These are phyloP conservation scores for Penicillium sclerotiorum DNA, from an alignment of 2,329 filamentous ascomycete genomes.

Conservation along the genomic window DNA sequence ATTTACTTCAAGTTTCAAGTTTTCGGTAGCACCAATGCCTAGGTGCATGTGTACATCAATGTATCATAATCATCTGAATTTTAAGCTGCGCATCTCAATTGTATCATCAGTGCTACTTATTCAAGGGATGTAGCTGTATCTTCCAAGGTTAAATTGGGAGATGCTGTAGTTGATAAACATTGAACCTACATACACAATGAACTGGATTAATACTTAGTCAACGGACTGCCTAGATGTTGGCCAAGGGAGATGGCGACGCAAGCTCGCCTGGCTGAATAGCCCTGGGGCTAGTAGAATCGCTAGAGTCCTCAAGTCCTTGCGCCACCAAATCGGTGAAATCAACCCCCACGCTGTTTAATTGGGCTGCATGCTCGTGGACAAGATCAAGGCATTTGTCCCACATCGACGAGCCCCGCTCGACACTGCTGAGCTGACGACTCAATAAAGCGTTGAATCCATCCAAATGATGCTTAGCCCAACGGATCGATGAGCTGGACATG, in stretches of 20 bases:
- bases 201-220: no score
- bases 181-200: no score
- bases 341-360: constrained; percentile 81
- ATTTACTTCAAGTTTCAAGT: no score
- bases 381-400: constrained; percentile 84
- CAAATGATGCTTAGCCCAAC: constrained; percentile 96
- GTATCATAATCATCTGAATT: no score
- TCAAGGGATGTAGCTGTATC: no score
- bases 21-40: no score
- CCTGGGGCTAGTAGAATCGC: background rate
- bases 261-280: constrained; percentile 14
- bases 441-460: constrained; percentile 87
- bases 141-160: no score
- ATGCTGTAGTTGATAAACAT: no score
- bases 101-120: no score
- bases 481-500: constrained; percentile 92
- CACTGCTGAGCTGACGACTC: constrained; percentile 81
- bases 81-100: no score
- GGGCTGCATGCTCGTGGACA: constrained; percentile 76
- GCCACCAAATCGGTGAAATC: constrained; percentile 86
- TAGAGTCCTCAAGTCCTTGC: constrained; percentile 44
- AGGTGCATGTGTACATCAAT: no score
- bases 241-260: constrained; percentile 1
- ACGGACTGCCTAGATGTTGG: background rate
- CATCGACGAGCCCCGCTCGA: constrained; percentile 71